Evolutionary conservation across 2,329 filamentous ascomycete genomes (phyloP), one percentile per base, ranked within the genome.

Genomic region (Pyricularia pennisetigena): DNA sequence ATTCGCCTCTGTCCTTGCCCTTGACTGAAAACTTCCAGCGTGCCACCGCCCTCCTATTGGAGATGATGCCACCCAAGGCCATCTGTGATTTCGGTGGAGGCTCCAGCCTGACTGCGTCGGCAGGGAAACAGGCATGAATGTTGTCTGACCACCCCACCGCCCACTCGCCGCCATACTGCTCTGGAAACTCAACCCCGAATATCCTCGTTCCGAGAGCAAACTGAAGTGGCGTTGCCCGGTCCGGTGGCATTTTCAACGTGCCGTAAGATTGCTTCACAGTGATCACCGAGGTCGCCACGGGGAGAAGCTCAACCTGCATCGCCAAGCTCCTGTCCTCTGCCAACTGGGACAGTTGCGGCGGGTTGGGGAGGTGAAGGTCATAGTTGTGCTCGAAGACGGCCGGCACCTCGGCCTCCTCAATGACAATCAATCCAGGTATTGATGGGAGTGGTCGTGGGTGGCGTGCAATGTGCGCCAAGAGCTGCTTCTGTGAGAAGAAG

Each of bases 141-240:
- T 83, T 83, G 69, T 87, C 84, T 67, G 85, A 82, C 82, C 84
- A 87, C 2, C 82, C 85, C 59, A 85, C 79, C 10, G 78, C 80
- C 85, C 85, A 87, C 71, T 85, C 82, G 35, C 85, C 85, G 14
- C 79, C 75, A 70, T 86, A 86, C 71, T 79, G 79, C 3, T 75
- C 72, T 0, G 83, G 84, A 74, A 85, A 87, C 59, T 81, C 78
- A 29, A 87, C 76, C 0, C 84, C 84, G 2, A 82, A 79, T 32
- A 87, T 78, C 63, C 75, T 79, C 0, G 82, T 80, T 0, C 84
- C 85, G 3, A 79, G 74, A 4, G 74, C 73, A 65, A 76, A 76
- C 67, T 74, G 72, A 14, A 75, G 70, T 7, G 72, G 70, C 32
- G 67, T 30, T 3, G 63, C 66, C n/a, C 72, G 65, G 65, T 73